These are phyloP conservation scores for Hanseniaspora guilliermondii DNA, from an alignment of 805 yeast genomes.

Conservation along the genomic window DNA sequence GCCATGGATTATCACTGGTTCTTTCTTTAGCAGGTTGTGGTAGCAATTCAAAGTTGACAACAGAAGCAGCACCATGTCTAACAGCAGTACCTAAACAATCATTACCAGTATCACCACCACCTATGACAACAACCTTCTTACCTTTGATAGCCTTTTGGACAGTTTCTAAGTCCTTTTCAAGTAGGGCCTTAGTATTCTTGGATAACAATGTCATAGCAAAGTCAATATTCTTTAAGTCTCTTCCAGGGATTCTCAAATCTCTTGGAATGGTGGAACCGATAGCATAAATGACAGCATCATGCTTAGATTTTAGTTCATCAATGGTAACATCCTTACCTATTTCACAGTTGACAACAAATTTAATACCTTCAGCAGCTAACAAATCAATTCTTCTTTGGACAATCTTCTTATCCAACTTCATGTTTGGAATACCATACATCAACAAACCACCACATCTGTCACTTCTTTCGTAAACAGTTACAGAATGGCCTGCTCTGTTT, in stretches of 20 bases:
- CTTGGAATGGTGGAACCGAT: conserved; percentile 96
- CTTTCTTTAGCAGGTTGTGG: conserved; percentile 83
- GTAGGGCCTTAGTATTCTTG: conserved; percentile 78
- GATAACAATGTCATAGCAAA: conserved; percentile 88
- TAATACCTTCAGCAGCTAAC: conserved; percentile 79
- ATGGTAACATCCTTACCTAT: conserved; percentile 74
- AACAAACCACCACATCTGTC: conserved; percentile 94
- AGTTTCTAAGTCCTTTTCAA: conserved; percentile 67
- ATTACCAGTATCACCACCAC: conserved; percentile 99
- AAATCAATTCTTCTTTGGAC: conserved; percentile 89
- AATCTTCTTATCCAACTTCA: conserved; percentile 88
- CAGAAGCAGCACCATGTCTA: conserved; percentile 93
- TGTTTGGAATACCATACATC: conserved; percentile 99
- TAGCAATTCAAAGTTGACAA: conserved; percentile 81
- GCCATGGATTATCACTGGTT: conserved; percentile 97
- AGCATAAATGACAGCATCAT: conserved; percentile 81
- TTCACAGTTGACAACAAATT: conserved; percentile 61
- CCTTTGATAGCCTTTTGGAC: conserved; percentile 62
- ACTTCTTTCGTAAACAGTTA: conserved; percentile 83
- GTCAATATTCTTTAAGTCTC: conserved; percentile 78
- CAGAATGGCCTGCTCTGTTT: conserved; percentile 88
- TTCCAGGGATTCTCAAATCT: conserved; percentile 87
- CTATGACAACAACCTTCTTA: conserved; percentile 88
- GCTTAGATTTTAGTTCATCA: conserved; percentile 47
- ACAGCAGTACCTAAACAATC: conserved; percentile 97